Evolutionary conservation across 495 filamentous ascomycete genomes (phyloP), one percentile per base, ranked within the genome.

Genomic region (Daldinia loculata): DNA sequence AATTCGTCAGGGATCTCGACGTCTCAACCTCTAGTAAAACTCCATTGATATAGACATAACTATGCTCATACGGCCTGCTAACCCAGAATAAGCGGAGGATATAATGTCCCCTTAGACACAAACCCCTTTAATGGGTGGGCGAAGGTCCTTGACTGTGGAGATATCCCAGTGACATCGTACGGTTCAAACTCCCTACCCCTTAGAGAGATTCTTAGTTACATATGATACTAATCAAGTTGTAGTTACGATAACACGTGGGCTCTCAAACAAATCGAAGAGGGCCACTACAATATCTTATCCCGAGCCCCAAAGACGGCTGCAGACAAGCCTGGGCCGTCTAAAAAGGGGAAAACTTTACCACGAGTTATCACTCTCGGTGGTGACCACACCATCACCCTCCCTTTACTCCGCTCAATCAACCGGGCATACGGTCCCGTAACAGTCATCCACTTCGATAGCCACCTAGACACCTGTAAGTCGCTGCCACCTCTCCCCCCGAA

Each of bases 401-500:
- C 93, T 3, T 89, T 93, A 12, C 85, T 97, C 12, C 84, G 93
- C 22, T 92, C 90, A 0, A 82, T 97, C 74, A 88, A 93, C 74
- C 88, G 90, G 56, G 88, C 92, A 41, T 91, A 95, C 76, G 88
- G 89, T 43, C 91, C 92, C 2, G 86, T 95, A 2, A 89, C 93
- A 1, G 93, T 96, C 15, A 87, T 97, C 58, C 93, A 97, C 80
- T 96, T 97, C 75, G 93, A 96, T 76, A 91, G 80, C 48, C 90
- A 93, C 74, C 84, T 92, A 1, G 93, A 97, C 74, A 96, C 93
- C 0, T 95, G 92, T 75, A 78, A 71, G 90, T 85, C 89, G 88
- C 0, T 32, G 8, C 29, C 29, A 32, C 29, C 29, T 32, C 29
- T 29, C 82, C 84, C 87, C 87, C 52, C 91, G 89, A 71, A 85